Percentiles rank a stretch among this genome's conserved stretches.
These are phyloP conservation scores for Globisporangium parvum DNA, from an alignment of 352 stramenopile genomes.

Conservation along the genomic window DNA sequence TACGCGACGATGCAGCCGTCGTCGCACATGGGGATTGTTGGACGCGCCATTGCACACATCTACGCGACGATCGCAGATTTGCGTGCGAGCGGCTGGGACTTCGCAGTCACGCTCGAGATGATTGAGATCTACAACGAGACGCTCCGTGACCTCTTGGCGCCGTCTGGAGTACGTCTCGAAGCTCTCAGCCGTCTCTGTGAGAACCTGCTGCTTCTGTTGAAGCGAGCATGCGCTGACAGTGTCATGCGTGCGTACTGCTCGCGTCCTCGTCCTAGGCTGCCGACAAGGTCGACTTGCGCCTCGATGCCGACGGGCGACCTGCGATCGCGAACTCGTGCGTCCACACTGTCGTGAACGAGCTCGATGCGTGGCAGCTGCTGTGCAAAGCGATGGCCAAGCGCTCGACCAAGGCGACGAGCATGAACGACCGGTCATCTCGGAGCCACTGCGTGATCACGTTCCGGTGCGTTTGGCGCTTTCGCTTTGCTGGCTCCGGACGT, in stretches of 20 bases:
- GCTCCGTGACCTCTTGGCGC: constrained; percentile 89
- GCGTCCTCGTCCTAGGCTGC: constrained; percentile 27
- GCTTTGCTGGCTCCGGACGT: no score
- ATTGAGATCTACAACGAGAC: constrained; percentile 98
- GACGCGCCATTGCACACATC: constrained; percentile 71
- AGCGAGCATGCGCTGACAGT: neutral
- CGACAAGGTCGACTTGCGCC: constrained; percentile 65
- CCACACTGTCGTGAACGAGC: constrained; percentile 44
- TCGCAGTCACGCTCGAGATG: constrained; percentile 74
- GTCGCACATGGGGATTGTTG: constrained; percentile 73
- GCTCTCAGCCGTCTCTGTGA: neutral
- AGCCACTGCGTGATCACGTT: constrained; percentile 86
- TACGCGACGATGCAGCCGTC: constrained; percentile 34
- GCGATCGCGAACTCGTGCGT: constrained; percentile 59
- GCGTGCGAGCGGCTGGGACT: constrained; percentile 64
- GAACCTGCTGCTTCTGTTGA: neutral
- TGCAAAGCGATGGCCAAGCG: constrained; percentile 50
- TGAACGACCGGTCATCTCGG: constrained; percentile 80
- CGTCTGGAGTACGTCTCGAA: constrained; percentile 30
- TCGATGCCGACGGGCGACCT: constrained; percentile 64
- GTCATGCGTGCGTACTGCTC: neutral
- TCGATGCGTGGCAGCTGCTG: constrained; percentile 61
- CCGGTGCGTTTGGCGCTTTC: constrained; percentile 26
- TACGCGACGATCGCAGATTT: constrained; percentile 63
- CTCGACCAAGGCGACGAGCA: constrained; percentile 78